phyloP scores from a whole-genome alignment of 2,329 filamentous ascomycete genomes.

The Hypoxylon sp. region DNA sequence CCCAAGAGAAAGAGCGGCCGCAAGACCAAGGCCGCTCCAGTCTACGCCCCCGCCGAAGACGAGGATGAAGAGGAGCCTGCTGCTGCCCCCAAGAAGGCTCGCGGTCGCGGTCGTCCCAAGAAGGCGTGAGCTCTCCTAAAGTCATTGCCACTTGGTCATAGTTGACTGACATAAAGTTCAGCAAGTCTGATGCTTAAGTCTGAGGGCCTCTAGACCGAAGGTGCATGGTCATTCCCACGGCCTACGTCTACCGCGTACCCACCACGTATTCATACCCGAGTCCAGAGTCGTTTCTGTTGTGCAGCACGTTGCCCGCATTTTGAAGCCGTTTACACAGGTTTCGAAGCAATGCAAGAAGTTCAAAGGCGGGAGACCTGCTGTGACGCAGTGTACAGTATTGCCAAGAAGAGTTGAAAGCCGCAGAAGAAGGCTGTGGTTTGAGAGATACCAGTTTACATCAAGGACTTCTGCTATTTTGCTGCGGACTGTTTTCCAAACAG shows the following conservation, averaged over 20 bases:
- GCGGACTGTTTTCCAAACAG: background rate
- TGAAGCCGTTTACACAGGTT: background rate
- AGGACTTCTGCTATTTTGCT: conserved; percentile 9
- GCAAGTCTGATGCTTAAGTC: conserved; percentile 3
- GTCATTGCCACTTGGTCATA: background rate
- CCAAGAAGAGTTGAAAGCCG: background rate
- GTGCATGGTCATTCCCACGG: background rate
- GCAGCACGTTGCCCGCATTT: background rate
- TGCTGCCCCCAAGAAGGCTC: conserved; percentile 31
- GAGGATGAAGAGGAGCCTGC: conserved; percentile 17
- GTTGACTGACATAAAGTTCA: background rate
- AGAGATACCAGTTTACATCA: conserved; percentile 29
- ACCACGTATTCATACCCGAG: background rate
- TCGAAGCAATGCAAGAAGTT: background rate
- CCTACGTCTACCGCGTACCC: background rate
- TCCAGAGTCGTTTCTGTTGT: background rate
- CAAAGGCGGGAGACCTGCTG: background rate
- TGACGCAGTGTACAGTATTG: conserved; percentile 4
- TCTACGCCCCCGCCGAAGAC: conserved; percentile 29
- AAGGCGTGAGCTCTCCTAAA: conserved; percentile 12
- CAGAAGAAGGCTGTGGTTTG: conserved; percentile 12
- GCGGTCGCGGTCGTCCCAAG: conserved; percentile 31
- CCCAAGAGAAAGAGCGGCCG: conserved; percentile 44
- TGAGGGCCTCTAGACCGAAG: background rate
- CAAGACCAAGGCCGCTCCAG: conserved; percentile 36